Conservation (phyloP, 192 early-diverging fungal genomes). For the Chytriomyces confervae region DNA sequence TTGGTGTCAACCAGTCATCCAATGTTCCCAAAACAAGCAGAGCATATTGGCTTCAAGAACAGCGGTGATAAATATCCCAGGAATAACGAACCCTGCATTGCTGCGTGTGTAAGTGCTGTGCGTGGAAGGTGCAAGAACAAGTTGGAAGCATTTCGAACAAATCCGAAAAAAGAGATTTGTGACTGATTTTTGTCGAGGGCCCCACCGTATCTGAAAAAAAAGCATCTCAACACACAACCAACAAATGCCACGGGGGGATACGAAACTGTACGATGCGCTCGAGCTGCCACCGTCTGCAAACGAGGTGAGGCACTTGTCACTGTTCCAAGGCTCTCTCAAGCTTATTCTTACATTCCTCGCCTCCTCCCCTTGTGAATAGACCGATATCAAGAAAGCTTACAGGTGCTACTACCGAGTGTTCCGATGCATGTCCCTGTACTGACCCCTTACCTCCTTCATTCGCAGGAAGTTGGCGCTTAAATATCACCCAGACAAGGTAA, state of each 20-base stretch:
- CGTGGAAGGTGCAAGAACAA: background rate
- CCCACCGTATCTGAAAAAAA: background rate
- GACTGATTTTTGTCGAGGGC: background rate
- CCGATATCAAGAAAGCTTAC: constrained; percentile 92
- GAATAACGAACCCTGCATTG: too few relatives aligned
- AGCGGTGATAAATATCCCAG: too few relatives aligned
- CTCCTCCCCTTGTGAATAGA: constrained; percentile 1
- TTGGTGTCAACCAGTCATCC: too few relatives aligned
- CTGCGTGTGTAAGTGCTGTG: too few relatives aligned
- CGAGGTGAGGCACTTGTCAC: constrained; percentile 52
- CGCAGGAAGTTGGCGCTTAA: constrained; percentile 97
- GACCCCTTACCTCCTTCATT: background rate
- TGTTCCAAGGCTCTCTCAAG: background rate
- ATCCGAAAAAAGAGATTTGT: background rate
- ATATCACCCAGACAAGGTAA: constrained; percentile 83
- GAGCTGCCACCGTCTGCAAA: constrained; percentile 77
- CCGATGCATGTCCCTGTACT: background rate
- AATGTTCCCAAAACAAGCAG: too few relatives aligned
- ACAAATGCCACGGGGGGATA: constrained; percentile 36
- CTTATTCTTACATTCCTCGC: background rate
- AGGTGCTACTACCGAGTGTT: background rate
- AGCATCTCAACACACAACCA: background rate
- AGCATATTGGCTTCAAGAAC: too few relatives aligned
- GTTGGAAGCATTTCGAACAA: background rate
- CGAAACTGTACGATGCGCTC: constrained; percentile 91